Conservation (phyloP, 2,329 filamentous ascomycete species). For the Pseudogymnoascus sp. region DNA sequence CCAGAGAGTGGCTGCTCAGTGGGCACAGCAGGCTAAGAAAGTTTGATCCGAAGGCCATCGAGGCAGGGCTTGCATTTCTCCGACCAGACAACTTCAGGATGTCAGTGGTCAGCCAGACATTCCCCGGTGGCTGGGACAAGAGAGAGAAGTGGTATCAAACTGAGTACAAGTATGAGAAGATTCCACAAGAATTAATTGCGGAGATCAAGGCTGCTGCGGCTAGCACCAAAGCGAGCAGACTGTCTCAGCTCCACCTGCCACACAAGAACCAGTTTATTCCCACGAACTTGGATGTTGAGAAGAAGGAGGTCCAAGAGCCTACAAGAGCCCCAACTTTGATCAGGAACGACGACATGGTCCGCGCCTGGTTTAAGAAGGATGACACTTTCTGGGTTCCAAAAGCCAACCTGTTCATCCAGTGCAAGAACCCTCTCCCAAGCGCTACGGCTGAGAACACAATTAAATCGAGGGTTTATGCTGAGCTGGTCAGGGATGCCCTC, state of each 20-base stretch:
- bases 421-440: constrained; percentile 71
- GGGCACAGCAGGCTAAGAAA: constrained; percentile 66
- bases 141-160: constrained; percentile 98
- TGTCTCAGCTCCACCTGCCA: constrained; percentile 71
- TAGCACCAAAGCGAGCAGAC: constrained; percentile 48
- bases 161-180: constrained; percentile 76
- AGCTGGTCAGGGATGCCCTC: constrained; percentile 79
- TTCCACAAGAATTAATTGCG: constrained; percentile 65
- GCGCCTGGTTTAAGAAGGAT: constrained; percentile 97
- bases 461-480: constrained; percentile 71
- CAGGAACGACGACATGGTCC: constrained; percentile 69
- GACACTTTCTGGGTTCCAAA: constrained; percentile 98
- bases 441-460: constrained; percentile 70
- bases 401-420: constrained; percentile 73
- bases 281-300: constrained; percentile 85
- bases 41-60: constrained; percentile 72
- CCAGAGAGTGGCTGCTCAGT: constrained; percentile 80
- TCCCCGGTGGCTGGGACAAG: constrained; percentile 74
- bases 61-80: constrained; percentile 62
- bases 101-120: constrained; percentile 72
- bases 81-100: constrained; percentile 85
- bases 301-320: constrained; percentile 76
- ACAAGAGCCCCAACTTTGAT: constrained; percentile 70
- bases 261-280: constrained; percentile 96
- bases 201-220: constrained; percentile 59